Evolutionary conservation across 2,329 filamentous ascomycete species (phyloP).

Genomic region (Teratosphaeria gauchensis): DNA sequence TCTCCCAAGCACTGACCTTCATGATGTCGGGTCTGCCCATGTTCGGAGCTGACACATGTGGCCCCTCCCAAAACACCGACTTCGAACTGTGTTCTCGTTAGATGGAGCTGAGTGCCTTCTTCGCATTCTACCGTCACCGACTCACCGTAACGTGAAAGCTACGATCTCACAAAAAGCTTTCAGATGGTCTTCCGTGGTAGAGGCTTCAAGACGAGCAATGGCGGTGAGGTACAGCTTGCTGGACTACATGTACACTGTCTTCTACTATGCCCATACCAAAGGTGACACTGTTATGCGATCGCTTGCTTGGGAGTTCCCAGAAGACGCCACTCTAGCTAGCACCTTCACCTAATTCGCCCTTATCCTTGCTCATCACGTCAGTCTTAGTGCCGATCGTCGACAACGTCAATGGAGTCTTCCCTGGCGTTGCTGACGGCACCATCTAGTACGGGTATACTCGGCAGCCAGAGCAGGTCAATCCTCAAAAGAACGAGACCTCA

Average conservation of each 20-base stretch:
- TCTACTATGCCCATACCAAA: slow-evolving; percentile 52
- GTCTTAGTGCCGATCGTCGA: slow-evolving; percentile 52
- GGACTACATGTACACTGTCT: slow-evolving; percentile 64
- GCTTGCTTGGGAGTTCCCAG: slow-evolving; percentile 61
- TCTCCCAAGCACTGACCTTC: slow-evolving; percentile 14
- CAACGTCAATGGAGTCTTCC: slow-evolving; percentile 58
- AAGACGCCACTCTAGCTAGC: slow-evolving; percentile 53
- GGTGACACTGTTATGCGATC: slow-evolving; percentile 63
- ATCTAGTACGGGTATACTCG: slow-evolving; percentile 67
- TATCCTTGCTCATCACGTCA: slow-evolving; percentile 53
- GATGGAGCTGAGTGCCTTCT: slow-evolving; percentile 49
- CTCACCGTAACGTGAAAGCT: slow-evolving; percentile 58
- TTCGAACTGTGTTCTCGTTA: slow-evolving; percentile 20
- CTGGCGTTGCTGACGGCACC: slow-evolving; percentile 47
- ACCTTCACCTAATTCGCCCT: slow-evolving; percentile 62
- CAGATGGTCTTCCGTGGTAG: slow-evolving; percentile 51
- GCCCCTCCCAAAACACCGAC: slow-evolving; percentile 20
- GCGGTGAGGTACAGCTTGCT: slow-evolving; percentile 58
- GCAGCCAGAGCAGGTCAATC: slow-evolving; percentile 38
- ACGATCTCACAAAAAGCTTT: slow-evolving; percentile 58
- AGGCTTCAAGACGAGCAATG: slow-evolving; percentile 54
- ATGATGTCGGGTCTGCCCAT: slow-evolving; percentile 18
- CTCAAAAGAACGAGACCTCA: slow-evolving; percentile 28
- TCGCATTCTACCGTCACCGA: slow-evolving; percentile 64
- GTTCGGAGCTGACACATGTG: slow-evolving; percentile 23